phyloP scores from a whole-genome alignment of 208 protist species.

The Sergeia podlipaevii region DNA sequence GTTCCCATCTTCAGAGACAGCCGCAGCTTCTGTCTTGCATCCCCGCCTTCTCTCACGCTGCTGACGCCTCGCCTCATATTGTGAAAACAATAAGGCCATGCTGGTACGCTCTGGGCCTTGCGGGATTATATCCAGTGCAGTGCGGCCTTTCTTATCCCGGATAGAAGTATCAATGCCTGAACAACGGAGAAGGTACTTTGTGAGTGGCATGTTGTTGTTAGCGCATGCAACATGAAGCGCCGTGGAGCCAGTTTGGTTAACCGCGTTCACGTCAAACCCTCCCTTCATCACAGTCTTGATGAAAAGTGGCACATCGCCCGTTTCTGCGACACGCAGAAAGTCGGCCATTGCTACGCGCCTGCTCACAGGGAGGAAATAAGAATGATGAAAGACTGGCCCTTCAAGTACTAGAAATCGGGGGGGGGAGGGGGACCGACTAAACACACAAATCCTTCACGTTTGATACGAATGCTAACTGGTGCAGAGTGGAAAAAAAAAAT shows the following conservation, averaged over 20 bases:
- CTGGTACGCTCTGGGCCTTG: slow-evolving; percentile 15
- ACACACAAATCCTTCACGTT: too few species aligned
- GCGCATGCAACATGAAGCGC: slow-evolving; percentile 72
- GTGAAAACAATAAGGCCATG: slow-evolving; percentile 57
- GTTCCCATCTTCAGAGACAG: slow-evolving; percentile 38
- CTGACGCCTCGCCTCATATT: slow-evolving; percentile 34
- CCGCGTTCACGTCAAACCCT: slow-evolving; percentile 44
- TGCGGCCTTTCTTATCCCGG: slow-evolving; percentile 48
- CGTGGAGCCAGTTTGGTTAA: slow-evolving; percentile 52
- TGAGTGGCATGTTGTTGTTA: slow-evolving; percentile 26
- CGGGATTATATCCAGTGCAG: slow-evolving; percentile 50
- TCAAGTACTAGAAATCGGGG: too few species aligned
- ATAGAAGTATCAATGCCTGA: slow-evolving; percentile 33
- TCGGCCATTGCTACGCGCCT: slow-evolving; percentile 5
- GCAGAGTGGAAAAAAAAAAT: background rate
- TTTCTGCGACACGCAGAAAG: slow-evolving; percentile 26
- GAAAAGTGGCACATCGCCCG: slow-evolving; percentile 30
- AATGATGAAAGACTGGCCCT: too few species aligned
- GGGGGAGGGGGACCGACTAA: too few species aligned
- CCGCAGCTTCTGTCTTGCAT: slow-evolving; percentile 19
- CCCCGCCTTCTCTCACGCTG: slow-evolving; percentile 16
- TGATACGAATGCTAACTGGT: too few species aligned
- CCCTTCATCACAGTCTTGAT: slow-evolving; percentile 46
- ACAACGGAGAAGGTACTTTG: slow-evolving; percentile 43
- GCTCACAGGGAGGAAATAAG: background rate